Base-by-base conservation (phyloP, 306 rosid species). In the Dalbergia cochinchinensis region DNA sequence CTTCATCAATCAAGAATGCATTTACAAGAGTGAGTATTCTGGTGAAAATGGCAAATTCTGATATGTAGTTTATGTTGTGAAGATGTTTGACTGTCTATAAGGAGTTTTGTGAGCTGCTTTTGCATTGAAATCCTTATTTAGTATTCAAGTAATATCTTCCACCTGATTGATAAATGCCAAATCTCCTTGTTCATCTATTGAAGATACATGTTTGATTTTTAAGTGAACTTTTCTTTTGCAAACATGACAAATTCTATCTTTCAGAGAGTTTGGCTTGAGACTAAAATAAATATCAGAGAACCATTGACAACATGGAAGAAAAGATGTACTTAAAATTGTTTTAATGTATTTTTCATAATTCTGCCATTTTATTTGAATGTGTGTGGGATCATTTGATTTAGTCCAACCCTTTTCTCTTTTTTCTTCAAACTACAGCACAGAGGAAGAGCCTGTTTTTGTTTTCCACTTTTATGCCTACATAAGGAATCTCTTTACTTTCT, bases 1-100 rank as follows among this genome's bases (percentile, higher is more conserved):
- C 84, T 62, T 90, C 97, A 66, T 93, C 99, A 71, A 85, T 86
- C 64, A 95, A 91, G 89, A 80, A 73, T 82, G 97, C 87, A 57
- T 95, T 93, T 89, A 57, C 93, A 66, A 88, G 99, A 93, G 99
- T 95, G 87, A 91, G 98, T 67, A 55, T 69, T 65, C 44, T 18
- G 75, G 81, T 76, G 44, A 60, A 67, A 53, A 22, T 82, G 31
- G 31, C 74, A 72, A 62, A 63, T 42, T 79, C 51, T 79, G 59
- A 75, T 54, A 11, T 69, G 54, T 83, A 66, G 61, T 64, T 63
- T 59, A 59, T 80, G 18, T 72, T 45, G 58, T 58, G 77, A 59
- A 61, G 50, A 44, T 73, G 50, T 86, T 77, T 77, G 57, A 44
- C 62, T 78, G 42, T 73, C 66, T 42, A 11, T n/a, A 19, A 5